A percentile compares a stretch with the other conserved stretches of the same genome.
Evolutionary conservation across 2,329 filamentous ascomycete species (phyloP).

Genomic region (Aspergillus eucalypticola): DNA sequence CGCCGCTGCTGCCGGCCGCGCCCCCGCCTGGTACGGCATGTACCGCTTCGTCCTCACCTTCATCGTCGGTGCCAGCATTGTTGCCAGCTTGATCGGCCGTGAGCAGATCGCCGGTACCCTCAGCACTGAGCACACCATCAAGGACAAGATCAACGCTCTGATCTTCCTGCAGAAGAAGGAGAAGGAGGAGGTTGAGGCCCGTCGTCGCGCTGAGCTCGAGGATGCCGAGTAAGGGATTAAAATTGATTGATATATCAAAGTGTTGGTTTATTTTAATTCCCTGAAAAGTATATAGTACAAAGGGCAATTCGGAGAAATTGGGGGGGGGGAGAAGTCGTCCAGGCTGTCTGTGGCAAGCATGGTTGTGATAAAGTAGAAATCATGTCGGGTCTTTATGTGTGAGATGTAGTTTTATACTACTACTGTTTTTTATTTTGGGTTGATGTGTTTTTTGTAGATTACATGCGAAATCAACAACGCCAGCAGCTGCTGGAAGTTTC

Average conservation of each 20-base stretch:
- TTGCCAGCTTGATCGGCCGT: conserved; percentile 76
- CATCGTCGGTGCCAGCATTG: conserved; percentile 79
- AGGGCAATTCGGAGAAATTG: background rate
- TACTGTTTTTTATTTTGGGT: background rate
- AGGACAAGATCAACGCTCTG: conserved; percentile 56
- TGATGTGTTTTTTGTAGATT: conserved; percentile 3
- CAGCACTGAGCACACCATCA: conserved; percentile 39
- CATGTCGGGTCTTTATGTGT: background rate
- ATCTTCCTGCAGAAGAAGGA: conserved; percentile 50
- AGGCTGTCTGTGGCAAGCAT: conserved; percentile 3
- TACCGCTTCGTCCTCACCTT: conserved; percentile 94
- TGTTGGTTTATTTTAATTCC: background rate
- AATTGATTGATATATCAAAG: background rate
- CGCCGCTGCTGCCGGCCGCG: conserved; percentile 73
- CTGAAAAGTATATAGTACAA: background rate
- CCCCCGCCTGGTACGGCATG: conserved; percentile 79
- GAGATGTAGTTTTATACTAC: background rate
- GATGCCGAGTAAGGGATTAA: conserved; percentile 34
- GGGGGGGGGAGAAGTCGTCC: background rate
- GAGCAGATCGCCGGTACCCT: conserved; percentile 64
- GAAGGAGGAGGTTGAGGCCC: conserved; percentile 46
- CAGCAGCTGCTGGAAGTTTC: background rate
- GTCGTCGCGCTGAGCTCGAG: conserved; percentile 34
- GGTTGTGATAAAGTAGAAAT: conserved; percentile 1
- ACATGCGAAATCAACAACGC: conserved; percentile 5